phyloP scores from a whole-genome alignment of 2,329 filamentous ascomycete species.

The Leptographium flavum region DNA sequence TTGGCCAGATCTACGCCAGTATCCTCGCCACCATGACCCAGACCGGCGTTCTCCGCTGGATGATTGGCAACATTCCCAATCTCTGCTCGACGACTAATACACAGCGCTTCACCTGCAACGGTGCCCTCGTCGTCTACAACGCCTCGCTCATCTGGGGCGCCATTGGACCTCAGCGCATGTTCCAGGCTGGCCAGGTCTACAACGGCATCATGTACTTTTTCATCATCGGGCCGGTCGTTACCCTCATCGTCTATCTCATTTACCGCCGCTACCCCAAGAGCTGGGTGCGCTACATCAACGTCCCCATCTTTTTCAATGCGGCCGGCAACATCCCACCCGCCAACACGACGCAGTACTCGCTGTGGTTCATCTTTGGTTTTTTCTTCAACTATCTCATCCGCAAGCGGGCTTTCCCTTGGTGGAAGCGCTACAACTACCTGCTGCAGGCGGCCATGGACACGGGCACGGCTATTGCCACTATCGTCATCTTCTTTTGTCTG shows the following conservation, averaged over 20 bases:
- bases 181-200: slow-evolving; percentile 33
- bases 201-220: slow-evolving; percentile 33
- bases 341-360: slow-evolving; percentile 8
- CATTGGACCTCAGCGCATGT: slow-evolving; percentile 35
- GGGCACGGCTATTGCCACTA: neutral
- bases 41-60: slow-evolving; percentile 24
- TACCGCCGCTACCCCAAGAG: slow-evolving; percentile 5
- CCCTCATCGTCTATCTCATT: slow-evolving; percentile 4
- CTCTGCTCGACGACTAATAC: slow-evolving; percentile 33
- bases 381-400: slow-evolving; percentile 46
- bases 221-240: slow-evolving; percentile 24
- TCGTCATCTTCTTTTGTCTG: neutral
- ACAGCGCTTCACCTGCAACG: slow-evolving; percentile 36
- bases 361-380: slow-evolving; percentile 27
- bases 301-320: slow-evolving; percentile 8
- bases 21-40: slow-evolving; percentile 32
- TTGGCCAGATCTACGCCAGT: slow-evolving; percentile 43
- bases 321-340: slow-evolving; percentile 7
- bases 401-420: slow-evolving; percentile 36
- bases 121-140: slow-evolving; percentile 41
- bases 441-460: neutral
- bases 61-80: slow-evolving; percentile 32
- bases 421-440: slow-evolving; percentile 7
- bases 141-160: slow-evolving; percentile 41
- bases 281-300: slow-evolving; percentile 7